These are phyloP conservation scores for Endocalyx cinctus DNA, from an alignment of 2,329 filamentous ascomycete species.

Conservation along the genomic window DNA sequence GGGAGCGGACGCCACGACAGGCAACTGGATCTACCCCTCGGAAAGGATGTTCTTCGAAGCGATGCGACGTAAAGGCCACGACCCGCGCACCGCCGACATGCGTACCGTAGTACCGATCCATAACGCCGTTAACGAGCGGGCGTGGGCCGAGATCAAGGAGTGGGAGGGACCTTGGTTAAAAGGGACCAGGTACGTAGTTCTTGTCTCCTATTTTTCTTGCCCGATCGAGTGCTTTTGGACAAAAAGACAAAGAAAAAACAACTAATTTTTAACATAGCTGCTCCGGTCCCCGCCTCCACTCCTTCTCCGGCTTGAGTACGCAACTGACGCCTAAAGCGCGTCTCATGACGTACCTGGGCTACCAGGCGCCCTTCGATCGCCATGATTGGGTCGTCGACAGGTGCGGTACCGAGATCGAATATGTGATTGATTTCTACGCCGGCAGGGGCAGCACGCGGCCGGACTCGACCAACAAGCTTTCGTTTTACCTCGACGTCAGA, in stretches of 20 bases:
- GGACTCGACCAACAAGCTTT: constrained; percentile 37
- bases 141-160: constrained; percentile 84
- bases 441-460: constrained; percentile 53
- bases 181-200: constrained; percentile 46
- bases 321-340: constrained; percentile 77
- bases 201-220: constrained; percentile 1
- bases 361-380: constrained; percentile 85
- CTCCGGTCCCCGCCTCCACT: constrained; percentile 75
- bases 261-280: constrained; percentile 50
- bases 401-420: constrained; percentile 81
- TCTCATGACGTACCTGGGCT: constrained; percentile 80
- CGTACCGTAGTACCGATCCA: constrained; percentile 92
- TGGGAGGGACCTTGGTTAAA: constrained; percentile 74
- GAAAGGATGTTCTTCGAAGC: constrained; percentile 98
- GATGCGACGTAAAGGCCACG: constrained; percentile 85
- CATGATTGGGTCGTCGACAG: constrained; percentile 97
- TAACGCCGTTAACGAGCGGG: constrained; percentile 96
- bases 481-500: constrained; percentile 64
- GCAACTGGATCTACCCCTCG: constrained; percentile 96
- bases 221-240: too few species aligned
- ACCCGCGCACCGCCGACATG: constrained; percentile 70
- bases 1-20: constrained; percentile 61
- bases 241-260: too few species aligned
- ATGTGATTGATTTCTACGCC: constrained; percentile 97
- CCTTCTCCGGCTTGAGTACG: constrained; percentile 70